A percentile compares a stretch with the other conserved stretches of the same genome.
phyloP scores from a whole-genome alignment of 2,329 filamentous ascomycete genomes.

The Epichloe sibirici region DNA sequence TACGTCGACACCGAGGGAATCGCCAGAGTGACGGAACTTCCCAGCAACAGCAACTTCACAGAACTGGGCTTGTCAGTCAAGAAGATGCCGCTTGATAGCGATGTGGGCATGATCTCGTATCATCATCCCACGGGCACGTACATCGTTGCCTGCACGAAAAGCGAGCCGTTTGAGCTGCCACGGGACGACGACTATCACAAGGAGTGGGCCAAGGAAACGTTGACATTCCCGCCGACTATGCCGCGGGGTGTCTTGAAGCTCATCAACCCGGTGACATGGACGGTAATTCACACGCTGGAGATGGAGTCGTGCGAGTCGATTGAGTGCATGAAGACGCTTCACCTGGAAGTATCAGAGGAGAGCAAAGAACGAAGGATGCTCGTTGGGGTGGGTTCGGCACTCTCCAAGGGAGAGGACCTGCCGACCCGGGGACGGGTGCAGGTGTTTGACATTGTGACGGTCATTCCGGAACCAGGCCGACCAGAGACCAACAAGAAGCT shows the following conservation, averaged over 20 bases:
- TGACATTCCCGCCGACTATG: slow-evolving; percentile 50
- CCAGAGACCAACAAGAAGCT: slow-evolving; percentile 79
- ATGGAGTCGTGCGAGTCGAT: slow-evolving; percentile 66
- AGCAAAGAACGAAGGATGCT: slow-evolving; percentile 78
- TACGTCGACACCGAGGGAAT: slow-evolving; percentile 65
- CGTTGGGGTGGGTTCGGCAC: slow-evolving; percentile 72
- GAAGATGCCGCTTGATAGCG: slow-evolving; percentile 57
- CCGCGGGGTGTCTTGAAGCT: slow-evolving; percentile 66
- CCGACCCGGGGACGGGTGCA: slow-evolving; percentile 75
- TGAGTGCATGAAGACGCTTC: slow-evolving; percentile 70
- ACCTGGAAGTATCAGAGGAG: slow-evolving; percentile 80
- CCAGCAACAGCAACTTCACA: slow-evolving; percentile 50
- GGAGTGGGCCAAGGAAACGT: slow-evolving; percentile 67
- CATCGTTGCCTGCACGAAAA: slow-evolving; percentile 56
- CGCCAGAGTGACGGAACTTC: slow-evolving; percentile 62
- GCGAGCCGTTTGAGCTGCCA: slow-evolving; percentile 67
- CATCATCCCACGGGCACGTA: slow-evolving; percentile 66
- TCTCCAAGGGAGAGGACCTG: slow-evolving; percentile 82
- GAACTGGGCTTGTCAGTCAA: slow-evolving; percentile 66
- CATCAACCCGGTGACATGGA: slow-evolving; percentile 65
- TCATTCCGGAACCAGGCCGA: slow-evolving; percentile 76
- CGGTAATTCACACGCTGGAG: slow-evolving; percentile 61
- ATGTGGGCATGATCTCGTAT: slow-evolving; percentile 63
- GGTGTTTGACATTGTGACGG: slow-evolving; percentile 82
- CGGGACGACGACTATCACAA: slow-evolving; percentile 75